Percentiles rank a stretch among this genome's conserved stretches.
Evolutionary conservation across 1,284 basidiomycete genomes (phyloP).

Genomic region (Flammula alnicola): DNA sequence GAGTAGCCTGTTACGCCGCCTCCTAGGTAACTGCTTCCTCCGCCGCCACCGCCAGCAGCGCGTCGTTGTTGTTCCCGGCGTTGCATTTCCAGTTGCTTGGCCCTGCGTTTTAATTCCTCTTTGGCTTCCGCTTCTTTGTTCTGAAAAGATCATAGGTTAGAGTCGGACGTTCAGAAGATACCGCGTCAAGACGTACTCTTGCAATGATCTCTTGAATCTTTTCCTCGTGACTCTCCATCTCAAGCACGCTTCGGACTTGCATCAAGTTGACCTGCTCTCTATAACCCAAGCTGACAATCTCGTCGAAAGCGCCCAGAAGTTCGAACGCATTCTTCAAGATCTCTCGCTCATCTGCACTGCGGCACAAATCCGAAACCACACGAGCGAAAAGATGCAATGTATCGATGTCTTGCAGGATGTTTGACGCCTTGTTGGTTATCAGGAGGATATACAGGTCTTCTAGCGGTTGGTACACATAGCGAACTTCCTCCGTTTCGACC

Average conservation of each 20-base stretch:
- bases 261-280: conserved; percentile 91
- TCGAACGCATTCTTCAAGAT: conserved; percentile 95
- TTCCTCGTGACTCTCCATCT: conserved; percentile 99
- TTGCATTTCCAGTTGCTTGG: conserved; percentile 98
- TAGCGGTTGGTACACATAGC: conserved; percentile 98
- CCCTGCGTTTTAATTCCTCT: conserved; percentile 97
- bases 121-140: conserved; percentile 99
- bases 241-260: conserved; percentile 91
- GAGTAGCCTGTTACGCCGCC: conserved; percentile 72
- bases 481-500: conserved; percentile 90
- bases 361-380: conserved; percentile 92
- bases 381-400: conserved; percentile 94
- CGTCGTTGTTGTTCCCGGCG: conserved; percentile 90
- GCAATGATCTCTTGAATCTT: conserved; percentile 99
- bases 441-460: conserved; percentile 98
- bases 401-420: conserved; percentile 98
- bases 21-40: conserved; percentile 61
- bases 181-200: conserved; percentile 55
- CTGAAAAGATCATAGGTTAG: conserved; percentile 38
- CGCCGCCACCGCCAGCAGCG: conserved; percentile 52
- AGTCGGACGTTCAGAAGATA: not conserved
- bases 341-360: conserved; percentile 87
- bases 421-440: conserved; percentile 97
- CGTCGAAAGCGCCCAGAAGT: conserved; percentile 94
- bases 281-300: conserved; percentile 94